Conservation (phyloP, 805 yeast genomes). For the Monosporozyma yasuniensis region DNA sequence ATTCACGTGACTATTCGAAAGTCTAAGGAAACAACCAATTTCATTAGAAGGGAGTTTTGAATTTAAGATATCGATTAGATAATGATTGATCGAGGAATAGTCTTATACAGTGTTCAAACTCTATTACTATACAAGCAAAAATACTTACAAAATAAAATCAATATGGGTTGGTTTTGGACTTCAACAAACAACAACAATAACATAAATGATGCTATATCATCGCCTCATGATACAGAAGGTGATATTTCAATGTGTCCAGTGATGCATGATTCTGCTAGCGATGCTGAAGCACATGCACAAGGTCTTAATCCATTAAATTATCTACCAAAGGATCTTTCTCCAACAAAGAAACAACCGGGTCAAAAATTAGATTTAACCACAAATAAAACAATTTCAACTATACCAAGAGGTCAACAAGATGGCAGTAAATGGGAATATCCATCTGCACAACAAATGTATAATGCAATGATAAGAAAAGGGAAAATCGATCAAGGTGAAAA, state of each 20-base stretch:
- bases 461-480: slow-evolving; percentile 94
- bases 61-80: too few relatives aligned
- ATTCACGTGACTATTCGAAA: too few relatives aligned
- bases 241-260: slow-evolving; percentile 35
- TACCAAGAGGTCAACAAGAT: slow-evolving; percentile 70
- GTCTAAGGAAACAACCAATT: too few relatives aligned
- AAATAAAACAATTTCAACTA: slow-evolving; percentile 71
- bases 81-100: too few relatives aligned
- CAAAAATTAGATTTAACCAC: slow-evolving; percentile 75
- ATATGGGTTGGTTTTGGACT: slow-evolving; percentile 95
- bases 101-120: too few relatives aligned
- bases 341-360: slow-evolving; percentile 59
- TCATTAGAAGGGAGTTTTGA: too few relatives aligned
- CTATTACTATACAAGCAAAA: too few relatives aligned
- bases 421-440: slow-evolving; percentile 99
- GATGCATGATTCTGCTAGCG: slow-evolving; percentile 19
- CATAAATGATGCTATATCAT: background rate
- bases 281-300: slow-evolving; percentile 13
- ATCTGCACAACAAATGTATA: slow-evolving; percentile 97
- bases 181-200: background rate
- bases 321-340: slow-evolving; percentile 69
- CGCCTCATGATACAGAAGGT: slow-evolving; percentile 30
- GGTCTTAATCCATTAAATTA: slow-evolving; percentile 72
- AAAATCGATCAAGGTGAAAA: slow-evolving; percentile 59
- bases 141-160: slow-evolving; percentile 5